A percentile compares a stretch with the other conserved stretches of the same genome.
Evolutionary conservation across 805 yeast species (phyloP).

Genomic region (Clavispora asparagi): DNA sequence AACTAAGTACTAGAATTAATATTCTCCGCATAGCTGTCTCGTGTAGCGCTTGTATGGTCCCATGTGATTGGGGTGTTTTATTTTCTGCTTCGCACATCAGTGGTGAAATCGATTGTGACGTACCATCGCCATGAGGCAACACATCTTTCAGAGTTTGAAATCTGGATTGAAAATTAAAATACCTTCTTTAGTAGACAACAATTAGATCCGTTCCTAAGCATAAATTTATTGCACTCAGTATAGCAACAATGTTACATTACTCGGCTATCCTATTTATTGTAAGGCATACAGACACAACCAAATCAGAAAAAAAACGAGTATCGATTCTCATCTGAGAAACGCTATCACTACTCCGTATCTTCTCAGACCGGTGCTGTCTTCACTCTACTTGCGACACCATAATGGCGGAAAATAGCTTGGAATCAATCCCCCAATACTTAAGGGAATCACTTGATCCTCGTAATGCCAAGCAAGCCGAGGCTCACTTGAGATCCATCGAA

Average conservation of each 20-base stretch:
- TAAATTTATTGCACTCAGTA: no score
- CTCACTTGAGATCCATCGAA: slow-evolving; percentile 58
- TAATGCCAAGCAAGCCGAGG: slow-evolving; percentile 64
- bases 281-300: background rate
- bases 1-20: background rate
- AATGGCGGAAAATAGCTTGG: slow-evolving; percentile 36
- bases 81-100: background rate
- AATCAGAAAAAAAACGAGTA: background rate
- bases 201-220: no score
- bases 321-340: background rate
- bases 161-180: no score
- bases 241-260: background rate
- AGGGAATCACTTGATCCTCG: slow-evolving; percentile 62
- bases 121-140: no score
- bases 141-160: no score
- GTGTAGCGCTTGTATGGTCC: background rate
- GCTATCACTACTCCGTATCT: background rate
- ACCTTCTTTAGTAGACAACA: no score
- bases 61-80: background rate
- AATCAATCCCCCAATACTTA: slow-evolving; percentile 48
- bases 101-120: no score
- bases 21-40: background rate
- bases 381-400: background rate
- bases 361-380: background rate
- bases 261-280: background rate